Conservation (phyloP, 139 green algal genomes). For the Pleodorina starrii region DNA sequence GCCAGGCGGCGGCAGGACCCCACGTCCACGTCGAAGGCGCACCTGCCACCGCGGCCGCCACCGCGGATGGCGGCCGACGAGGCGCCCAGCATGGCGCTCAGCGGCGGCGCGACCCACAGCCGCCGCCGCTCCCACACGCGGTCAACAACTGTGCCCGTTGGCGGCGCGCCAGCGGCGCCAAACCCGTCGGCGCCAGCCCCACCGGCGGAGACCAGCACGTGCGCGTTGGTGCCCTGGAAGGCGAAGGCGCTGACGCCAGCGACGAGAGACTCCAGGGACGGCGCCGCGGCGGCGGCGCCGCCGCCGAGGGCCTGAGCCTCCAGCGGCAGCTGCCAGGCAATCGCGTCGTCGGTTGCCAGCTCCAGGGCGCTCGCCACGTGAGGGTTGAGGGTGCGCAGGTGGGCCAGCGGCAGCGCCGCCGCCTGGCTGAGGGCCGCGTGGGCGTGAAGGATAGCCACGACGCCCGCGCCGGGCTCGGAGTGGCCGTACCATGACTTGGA, state of each 20-base stretch:
- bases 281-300: background rate
- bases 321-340: slow-evolving; percentile 7
- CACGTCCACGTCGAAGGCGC: slow-evolving; percentile 49
- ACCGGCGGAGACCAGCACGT: slow-evolving; percentile 66
- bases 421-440: slow-evolving; percentile 22
- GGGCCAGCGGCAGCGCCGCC: slow-evolving; percentile 59
- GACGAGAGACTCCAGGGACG: background rate
- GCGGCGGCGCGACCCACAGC: slow-evolving; percentile 61
- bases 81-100: slow-evolving; percentile 1
- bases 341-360: background rate
- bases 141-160: background rate
- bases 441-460: slow-evolving; percentile 73
- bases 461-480: slow-evolving; percentile 79
- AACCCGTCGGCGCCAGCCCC: background rate
- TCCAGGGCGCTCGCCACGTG: slow-evolving; percentile 58
- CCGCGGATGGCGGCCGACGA: background rate
- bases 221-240: slow-evolving; percentile 85
- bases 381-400: slow-evolving; percentile 76
- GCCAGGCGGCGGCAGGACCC: slow-evolving; percentile 5
- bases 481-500: slow-evolving; percentile 83
- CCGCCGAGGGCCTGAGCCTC: background rate
- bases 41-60: background rate
- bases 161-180: background rate
- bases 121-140: slow-evolving; percentile 58
- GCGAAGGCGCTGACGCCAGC: slow-evolving; percentile 86